phyloP scores from a whole-genome alignment of 805 yeast genomes.

The Candida boleticola region DNA sequence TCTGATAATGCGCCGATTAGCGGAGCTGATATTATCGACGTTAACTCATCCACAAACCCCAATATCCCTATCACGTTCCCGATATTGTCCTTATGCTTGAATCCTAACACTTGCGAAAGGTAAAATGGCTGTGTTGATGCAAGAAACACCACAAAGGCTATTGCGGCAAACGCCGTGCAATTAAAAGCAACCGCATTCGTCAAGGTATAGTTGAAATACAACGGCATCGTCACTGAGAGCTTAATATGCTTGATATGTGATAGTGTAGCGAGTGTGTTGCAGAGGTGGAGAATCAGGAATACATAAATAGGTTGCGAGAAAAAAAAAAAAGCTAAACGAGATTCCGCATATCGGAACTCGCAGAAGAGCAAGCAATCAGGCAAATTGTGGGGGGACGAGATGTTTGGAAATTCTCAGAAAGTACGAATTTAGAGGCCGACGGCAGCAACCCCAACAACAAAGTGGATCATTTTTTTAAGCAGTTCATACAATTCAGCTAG shows the following conservation, averaged over 20 bases:
- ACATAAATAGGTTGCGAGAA: too few relatives aligned
- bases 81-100: constrained; percentile 20
- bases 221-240: constrained; percentile 1
- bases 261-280: not conserved
- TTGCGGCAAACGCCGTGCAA: constrained; percentile 35
- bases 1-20: constrained; percentile 64
- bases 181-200: constrained; percentile 25
- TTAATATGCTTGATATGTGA: not conserved
- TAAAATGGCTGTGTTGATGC: constrained; percentile 42
- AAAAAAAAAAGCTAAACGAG: too few relatives aligned
- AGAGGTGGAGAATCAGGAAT: too few relatives aligned
- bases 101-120: constrained; percentile 29
- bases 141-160: constrained; percentile 38
- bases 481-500: too few relatives aligned
- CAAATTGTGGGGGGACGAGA: too few relatives aligned
- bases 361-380: too few relatives aligned
- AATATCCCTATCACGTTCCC: constrained; percentile 34
- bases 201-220: constrained; percentile 2
- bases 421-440: too few relatives aligned
- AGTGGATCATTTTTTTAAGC: too few relatives aligned
- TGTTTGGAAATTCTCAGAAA: too few relatives aligned
- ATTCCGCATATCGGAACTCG: too few relatives aligned
- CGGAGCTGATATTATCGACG: constrained; percentile 54
- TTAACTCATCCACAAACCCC: constrained; percentile 57
- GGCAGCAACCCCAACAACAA: too few relatives aligned